Percentiles rank a stretch among this genome's conserved stretches.
Conservation (phyloP, 2,329 filamentous ascomycete genomes). For the Ophiocordyceps camponoti-leonardi region DNA sequence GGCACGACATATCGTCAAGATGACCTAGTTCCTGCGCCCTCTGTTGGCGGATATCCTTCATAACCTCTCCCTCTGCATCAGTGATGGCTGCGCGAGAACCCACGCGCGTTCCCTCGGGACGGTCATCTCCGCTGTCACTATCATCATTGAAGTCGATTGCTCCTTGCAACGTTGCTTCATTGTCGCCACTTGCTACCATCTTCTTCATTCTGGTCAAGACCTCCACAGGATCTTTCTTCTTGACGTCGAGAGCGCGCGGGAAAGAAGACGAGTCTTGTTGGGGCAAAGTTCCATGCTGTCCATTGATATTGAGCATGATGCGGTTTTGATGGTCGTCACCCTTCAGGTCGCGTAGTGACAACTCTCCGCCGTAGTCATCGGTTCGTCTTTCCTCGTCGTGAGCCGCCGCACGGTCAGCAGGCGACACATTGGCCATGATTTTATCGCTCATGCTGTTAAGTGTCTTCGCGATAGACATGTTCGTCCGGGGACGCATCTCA, state of each 20-base stretch:
- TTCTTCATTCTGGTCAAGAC: slow-evolving; percentile 47
- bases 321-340: slow-evolving; percentile 57
- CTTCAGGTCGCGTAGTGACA: slow-evolving; percentile 65
- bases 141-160: slow-evolving; percentile 55
- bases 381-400: slow-evolving; percentile 43
- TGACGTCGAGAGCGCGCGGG: slow-evolving; percentile 35
- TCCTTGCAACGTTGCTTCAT: slow-evolving; percentile 40
- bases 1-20: slow-evolving; percentile 26
- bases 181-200: slow-evolving; percentile 36
- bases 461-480: slow-evolving; percentile 76
- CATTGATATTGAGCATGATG: slow-evolving; percentile 72
- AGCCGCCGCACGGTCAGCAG: slow-evolving; percentile 53
- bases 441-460: slow-evolving; percentile 86
- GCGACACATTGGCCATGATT: slow-evolving; percentile 74
- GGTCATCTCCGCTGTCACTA: slow-evolving; percentile 49
- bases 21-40: slow-evolving; percentile 40
- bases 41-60: slow-evolving; percentile 45
- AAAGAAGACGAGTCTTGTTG: slow-evolving; percentile 32
- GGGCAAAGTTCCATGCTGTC: slow-evolving; percentile 71
- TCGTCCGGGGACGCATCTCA: slow-evolving; percentile 70
- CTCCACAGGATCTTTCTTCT: slow-evolving; percentile 50
- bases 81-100: slow-evolving; percentile 52
- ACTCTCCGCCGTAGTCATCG: slow-evolving; percentile 50
- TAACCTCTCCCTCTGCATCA: slow-evolving; percentile 47
- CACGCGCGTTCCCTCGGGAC: slow-evolving; percentile 35